Conservation (phyloP, 2,329 filamentous ascomycete genomes). For the Rosellinia necatrix region DNA sequence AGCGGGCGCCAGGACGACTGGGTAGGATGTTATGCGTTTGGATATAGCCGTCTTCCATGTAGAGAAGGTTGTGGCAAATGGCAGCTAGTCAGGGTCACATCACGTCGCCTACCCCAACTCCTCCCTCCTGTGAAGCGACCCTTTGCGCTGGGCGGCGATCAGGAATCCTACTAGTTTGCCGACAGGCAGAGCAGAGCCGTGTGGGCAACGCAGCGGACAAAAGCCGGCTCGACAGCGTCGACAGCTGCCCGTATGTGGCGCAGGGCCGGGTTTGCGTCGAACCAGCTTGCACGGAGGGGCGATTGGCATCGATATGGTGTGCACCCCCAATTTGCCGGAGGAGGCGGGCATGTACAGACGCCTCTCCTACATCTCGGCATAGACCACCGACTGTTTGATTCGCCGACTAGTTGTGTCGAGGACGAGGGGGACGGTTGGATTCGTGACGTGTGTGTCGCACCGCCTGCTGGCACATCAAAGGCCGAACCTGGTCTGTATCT, state of each 20-base stretch:
- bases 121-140: too few species aligned
- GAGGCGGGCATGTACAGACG: conserved; percentile 25
- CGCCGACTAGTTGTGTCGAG: conserved; percentile 11
- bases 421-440: conserved; percentile 33
- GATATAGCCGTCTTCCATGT: conserved; percentile 9
- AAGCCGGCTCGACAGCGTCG: neutral
- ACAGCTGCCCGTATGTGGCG: conserved; percentile 11
- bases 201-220: neutral
- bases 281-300: neutral
- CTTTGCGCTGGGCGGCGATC: too few species aligned
- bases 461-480: conserved; percentile 6
- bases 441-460: conserved; percentile 28
- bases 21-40: too few species aligned
- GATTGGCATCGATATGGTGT: conserved; percentile 17
- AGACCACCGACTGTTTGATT: conserved; percentile 28
- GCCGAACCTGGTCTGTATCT: neutral
- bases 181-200: too few species aligned
- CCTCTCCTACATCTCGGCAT: conserved; percentile 27
- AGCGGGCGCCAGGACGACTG: too few species aligned
- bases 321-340: conserved; percentile 31
- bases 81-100: conserved; percentile 8
- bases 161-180: too few species aligned
- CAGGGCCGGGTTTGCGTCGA: conserved; percentile 10
- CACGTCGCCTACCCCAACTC: conserved; percentile 12
- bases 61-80: conserved; percentile 3